Base-by-base conservation (phyloP, 2,329 filamentous ascomycete genomes). In the Tetracladium maxilliforme region DNA sequence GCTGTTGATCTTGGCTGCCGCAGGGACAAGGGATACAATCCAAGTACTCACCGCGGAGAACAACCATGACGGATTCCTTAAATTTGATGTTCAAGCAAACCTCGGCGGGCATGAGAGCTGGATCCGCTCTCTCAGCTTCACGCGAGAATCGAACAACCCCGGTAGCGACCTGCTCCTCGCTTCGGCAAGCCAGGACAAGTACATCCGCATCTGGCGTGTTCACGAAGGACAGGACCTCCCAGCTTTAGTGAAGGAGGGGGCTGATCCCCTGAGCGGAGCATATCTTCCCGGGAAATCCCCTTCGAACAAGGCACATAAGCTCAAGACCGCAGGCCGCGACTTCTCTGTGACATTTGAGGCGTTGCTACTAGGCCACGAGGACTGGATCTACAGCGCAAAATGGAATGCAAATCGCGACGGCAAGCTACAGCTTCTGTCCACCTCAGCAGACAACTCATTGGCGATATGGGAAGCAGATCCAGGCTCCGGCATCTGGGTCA, bases 181-280 rank as follows among this genome's bases (percentile, higher is more conserved):
- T 1, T 95, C 87, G 8, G 86, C 86, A 13, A 95, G 87, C 45
- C 90, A 98, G 48, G 90, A 98, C 51, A 94, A 92, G 52, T 98
- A 95, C 42, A 76, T 95, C 30, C 78, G 90, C 20, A 65, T 98
- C 18, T 98, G 90, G 90, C 71, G 86, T 30, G 55, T 98, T 18
- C 79, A 80, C 34, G 58, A 67, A 32, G 82, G 81, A 17, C 64
- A 65, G 30, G 68, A 73, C 17, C 52, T 79, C 3, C 71, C 74
- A 2, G 52, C 61, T 1, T 56, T 64, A 24, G 64, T 63, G 19
- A 56, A 52, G 6, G 57, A 62, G 2, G 52, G 51, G 14, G 58
- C 67, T 8, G 70, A 78, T 31, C 63, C 69, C 4, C 52, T 64
- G 12, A 39, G 62, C 5, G 70, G 68, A 10, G 63, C 64, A 6